phyloP scores from a whole-genome alignment of 371 early-diverging fungal genomes.

The Mucor sp. region DNA sequence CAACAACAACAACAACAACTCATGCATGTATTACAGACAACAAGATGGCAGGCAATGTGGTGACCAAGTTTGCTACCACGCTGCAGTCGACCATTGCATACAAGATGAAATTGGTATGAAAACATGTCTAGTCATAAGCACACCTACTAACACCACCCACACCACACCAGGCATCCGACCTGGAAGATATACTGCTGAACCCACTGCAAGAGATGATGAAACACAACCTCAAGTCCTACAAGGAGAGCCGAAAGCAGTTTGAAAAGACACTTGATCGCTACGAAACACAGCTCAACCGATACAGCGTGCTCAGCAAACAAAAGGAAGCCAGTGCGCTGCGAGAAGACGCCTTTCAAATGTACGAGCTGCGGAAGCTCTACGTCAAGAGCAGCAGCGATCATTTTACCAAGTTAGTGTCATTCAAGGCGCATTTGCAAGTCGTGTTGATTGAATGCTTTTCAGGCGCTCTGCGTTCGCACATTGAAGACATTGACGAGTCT shows the following conservation, averaged over 20 bases:
- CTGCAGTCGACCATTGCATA: constrained; percentile 49
- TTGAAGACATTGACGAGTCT: constrained; percentile 41
- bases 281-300: constrained; percentile 64
- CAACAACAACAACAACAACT: no score
- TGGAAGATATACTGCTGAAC: constrained; percentile 54
- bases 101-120: constrained; percentile 56
- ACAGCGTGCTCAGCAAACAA: constrained; percentile 58
- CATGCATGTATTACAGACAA: no score
- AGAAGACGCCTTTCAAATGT: constrained; percentile 74
- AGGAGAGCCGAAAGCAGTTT: constrained; percentile 55
- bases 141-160: not conserved
- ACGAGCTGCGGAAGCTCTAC: constrained; percentile 65
- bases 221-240: constrained; percentile 60
- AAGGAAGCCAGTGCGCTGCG: constrained; percentile 70
- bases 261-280: constrained; percentile 65
- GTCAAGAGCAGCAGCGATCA: constrained; percentile 44
- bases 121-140: constrained; percentile 19
- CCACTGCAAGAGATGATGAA: constrained; percentile 61
- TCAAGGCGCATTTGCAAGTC: constrained; percentile 41
- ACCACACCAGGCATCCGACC: constrained; percentile 42
- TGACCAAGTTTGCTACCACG: constrained; percentile 44
- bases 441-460: constrained; percentile 40
- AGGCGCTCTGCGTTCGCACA: constrained; percentile 30
- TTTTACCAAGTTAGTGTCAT: constrained; percentile 31
- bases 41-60: constrained; percentile 37